Conservation (phyloP, 306 rosid species). For the Rosa rugosa region DNA sequence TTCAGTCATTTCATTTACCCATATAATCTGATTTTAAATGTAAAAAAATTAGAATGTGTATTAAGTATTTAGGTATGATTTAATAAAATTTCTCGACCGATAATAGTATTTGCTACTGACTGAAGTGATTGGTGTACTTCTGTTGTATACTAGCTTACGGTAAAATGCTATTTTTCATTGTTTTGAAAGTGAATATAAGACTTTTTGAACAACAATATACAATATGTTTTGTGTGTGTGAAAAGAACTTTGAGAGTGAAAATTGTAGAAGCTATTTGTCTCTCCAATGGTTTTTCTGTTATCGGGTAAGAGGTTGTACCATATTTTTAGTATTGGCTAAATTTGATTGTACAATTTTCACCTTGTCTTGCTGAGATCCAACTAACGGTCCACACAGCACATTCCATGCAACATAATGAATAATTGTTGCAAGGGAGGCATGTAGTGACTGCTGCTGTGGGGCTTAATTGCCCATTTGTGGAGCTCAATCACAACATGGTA, state of each 20-base stretch:
- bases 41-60: no score
- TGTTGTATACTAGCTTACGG: background rate
- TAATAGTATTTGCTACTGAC: background rate
- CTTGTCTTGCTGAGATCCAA: constrained; percentile 5
- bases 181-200: background rate
- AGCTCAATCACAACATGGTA: constrained; percentile 5
- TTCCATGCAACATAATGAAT: background rate
- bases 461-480: background rate
- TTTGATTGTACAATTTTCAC: constrained; percentile 8
- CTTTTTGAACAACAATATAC: background rate
- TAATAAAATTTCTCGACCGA: no score
- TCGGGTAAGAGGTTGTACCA: background rate
- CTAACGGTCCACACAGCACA: background rate
- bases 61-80: no score
- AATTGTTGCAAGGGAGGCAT: background rate
- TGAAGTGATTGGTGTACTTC: background rate
- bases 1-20: no score
- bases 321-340: background rate
- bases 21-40: no score
- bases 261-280: background rate
- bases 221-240: background rate
- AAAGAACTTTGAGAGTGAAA: background rate
- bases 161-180: background rate
- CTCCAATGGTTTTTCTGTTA: background rate
- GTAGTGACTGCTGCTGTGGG: constrained; percentile 15